These are phyloP conservation scores for Myrica gale DNA, from an alignment of 306 rosid species.

Conservation along the genomic window DNA sequence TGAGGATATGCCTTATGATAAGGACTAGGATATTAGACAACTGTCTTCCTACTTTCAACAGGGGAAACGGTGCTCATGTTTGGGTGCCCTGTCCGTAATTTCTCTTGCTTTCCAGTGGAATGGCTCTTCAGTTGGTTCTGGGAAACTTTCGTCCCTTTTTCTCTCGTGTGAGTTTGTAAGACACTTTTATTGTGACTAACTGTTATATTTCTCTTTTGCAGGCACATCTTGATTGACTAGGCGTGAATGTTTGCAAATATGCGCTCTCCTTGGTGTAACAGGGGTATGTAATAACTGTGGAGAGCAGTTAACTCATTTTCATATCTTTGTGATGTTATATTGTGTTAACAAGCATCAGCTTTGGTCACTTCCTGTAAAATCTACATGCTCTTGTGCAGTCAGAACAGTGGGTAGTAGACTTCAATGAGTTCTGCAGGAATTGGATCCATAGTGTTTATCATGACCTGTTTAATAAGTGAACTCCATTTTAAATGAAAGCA, in stretches of 20 bases:
- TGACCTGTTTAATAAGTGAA: not conserved
- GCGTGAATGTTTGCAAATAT: not conserved
- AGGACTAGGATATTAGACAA: not conserved
- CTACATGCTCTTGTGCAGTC: not conserved
- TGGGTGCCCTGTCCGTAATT: not conserved
- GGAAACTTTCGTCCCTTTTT: not conserved
- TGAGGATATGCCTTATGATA: not conserved
- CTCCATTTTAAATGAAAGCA: not conserved
- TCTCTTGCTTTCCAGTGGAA: slow-evolving; percentile 1
- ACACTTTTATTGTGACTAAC: too few relatives aligned
- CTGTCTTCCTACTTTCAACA: not conserved
- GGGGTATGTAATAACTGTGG: slow-evolving; percentile 20
- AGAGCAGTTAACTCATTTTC: not conserved
- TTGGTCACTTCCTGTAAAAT: not conserved
- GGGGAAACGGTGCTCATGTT: not conserved
- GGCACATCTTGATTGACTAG: slow-evolving; percentile 14
- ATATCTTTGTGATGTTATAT: not conserved
- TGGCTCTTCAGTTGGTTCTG: not conserved
- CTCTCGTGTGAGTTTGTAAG: not conserved
- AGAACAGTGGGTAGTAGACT: not conserved
- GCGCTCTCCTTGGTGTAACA: not conserved
- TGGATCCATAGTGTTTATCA: not conserved
- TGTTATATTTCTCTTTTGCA: not conserved
- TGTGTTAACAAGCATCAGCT: not conserved
- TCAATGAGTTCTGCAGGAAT: not conserved